Base-by-base conservation (phyloP, 768 basidiomycete species). In the Naganishia vishniacii region DNA sequence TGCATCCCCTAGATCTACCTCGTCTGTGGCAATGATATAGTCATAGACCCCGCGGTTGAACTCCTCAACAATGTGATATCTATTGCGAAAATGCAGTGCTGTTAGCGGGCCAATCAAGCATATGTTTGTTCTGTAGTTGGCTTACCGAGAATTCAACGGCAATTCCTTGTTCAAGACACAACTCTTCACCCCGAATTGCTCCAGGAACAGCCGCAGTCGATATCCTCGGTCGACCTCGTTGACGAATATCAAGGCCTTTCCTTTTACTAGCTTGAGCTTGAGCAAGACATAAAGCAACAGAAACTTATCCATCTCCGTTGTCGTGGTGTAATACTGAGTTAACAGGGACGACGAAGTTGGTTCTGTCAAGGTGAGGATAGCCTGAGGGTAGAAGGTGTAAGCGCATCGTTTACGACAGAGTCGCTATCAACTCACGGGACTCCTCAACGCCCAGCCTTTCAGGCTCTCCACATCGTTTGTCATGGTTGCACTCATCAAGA, bases 1-100 rank as follows among this genome's bases (percentile, higher is more conserved):
- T 59, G 84, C 84, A 12, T 78, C 77, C 11, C 81, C 81, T n/a
- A 76, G 75, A 61, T 85, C 84, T 16, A 79, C 79, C 78, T 98
- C 95, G 73, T 98, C 94, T 11, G 93, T 94, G 0, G 95, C 95
- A 61, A 99, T 95, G 67, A 98, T 91, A 75, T 98, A 97, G 75
- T 99, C 92, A 71, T 97, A 98, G 8, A 95, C 90, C 1, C 95
- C 95, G 70, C 90, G 89, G 78, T 99, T 99, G 73, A 99, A 99
- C 77, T 97, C 95, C 71, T 99, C 93, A 1, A 99, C 95, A 1
- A 88, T 87, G 72, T 99, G 95, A 72, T 92, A 95, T 77, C 91
- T 91, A 47, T 3, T n/a, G 15, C 0, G n/a, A n/a, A n/a, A n/a
- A n/a, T n/a, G 4, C 7, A 53, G 0, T 28, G 26, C 8, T 49